Evolutionary conservation across 2,329 filamentous ascomycete genomes (phyloP).

Genomic region (Diaporthe australafricana): DNA sequence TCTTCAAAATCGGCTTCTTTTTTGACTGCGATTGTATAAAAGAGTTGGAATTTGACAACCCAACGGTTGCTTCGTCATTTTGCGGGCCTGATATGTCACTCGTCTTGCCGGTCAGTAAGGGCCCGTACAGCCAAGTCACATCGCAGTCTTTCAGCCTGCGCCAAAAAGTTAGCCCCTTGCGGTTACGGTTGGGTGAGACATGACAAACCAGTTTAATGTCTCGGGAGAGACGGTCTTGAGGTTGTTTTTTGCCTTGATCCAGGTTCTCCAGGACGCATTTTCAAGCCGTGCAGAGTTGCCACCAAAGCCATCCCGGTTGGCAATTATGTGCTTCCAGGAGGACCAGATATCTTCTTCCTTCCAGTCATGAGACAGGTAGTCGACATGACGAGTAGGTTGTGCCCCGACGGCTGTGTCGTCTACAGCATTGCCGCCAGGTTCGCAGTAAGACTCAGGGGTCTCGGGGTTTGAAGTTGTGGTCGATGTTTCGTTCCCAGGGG

Average conservation of each 20-base stretch:
- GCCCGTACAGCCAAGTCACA: conserved; percentile 97
- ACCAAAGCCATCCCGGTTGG: conserved; percentile 77
- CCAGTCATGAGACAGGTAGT: conserved; percentile 95
- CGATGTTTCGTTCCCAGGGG: conserved; percentile 65
- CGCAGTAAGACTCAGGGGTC: conserved; percentile 59
- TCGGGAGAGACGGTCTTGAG: conserved; percentile 91
- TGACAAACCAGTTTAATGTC: conserved; percentile 87
- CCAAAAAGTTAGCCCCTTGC: conserved; percentile 28
- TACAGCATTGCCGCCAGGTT: conserved; percentile 67
- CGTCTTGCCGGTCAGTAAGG: conserved; percentile 76
- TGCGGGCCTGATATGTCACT: conserved; percentile 23
- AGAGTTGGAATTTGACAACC: conserved; percentile 68
- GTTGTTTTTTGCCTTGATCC: conserved; percentile 92
- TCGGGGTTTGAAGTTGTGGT: conserved; percentile 66
- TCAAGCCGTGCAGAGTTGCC: conserved; percentile 86
- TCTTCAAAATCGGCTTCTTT: conserved; percentile 95
- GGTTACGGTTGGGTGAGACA: background rate
- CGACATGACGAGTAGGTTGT: conserved; percentile 88
- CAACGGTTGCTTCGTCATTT: conserved; percentile 46
- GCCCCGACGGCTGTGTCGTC: conserved; percentile 83
- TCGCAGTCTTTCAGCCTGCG: conserved; percentile 94
- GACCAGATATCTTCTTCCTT: conserved; percentile 97
- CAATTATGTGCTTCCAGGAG: conserved; percentile 93
- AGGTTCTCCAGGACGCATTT: conserved; percentile 97
- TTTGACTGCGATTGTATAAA: conserved; percentile 69